Percentiles rank a stretch among this genome's conserved stretches.
Conservation (phyloP, 2,329 filamentous ascomycete species). For the Ploettnerulaceae sp. region DNA sequence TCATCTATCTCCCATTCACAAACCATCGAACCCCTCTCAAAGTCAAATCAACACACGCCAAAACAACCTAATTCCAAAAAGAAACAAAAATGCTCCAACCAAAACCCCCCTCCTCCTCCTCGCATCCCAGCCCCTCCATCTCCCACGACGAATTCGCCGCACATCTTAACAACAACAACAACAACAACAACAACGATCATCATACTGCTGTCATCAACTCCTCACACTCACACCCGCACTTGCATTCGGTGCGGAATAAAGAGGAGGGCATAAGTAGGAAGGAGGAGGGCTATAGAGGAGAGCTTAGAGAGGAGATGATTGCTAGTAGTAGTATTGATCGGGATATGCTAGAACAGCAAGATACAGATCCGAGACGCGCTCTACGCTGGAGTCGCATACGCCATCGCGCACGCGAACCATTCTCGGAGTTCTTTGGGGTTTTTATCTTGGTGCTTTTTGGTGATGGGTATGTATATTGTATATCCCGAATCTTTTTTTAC, state of each 20-base stretch:
- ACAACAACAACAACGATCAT: no score
- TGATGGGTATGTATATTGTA: constrained; percentile 45
- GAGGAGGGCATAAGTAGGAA: constrained; percentile 1
- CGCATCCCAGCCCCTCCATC: not conserved
- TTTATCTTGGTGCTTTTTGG: constrained; percentile 67
- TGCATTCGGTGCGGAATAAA: not conserved
- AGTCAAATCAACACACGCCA: no score
- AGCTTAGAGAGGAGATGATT: constrained; percentile 32
- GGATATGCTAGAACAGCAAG: constrained; percentile 31
- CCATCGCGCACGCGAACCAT: constrained; percentile 31
- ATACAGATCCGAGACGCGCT: constrained; percentile 25
- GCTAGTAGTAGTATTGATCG: constrained; percentile 34
- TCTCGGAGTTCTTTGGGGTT: constrained; percentile 65
- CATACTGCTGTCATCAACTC: no score
- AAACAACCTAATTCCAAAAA: no score
- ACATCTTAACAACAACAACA: not conserved
- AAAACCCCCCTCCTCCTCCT: no score
- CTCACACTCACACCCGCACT: not conserved
- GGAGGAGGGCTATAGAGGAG: not conserved
- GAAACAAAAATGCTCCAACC: no score
- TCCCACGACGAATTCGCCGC: not conserved
- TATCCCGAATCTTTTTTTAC: no score
- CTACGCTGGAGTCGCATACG: constrained; percentile 26
- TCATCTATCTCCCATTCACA: no score
- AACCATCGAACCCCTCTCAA: no score